phyloP scores from a whole-genome alignment of 495 filamentous ascomycete genomes.

The Pyrenula massariospora region DNA sequence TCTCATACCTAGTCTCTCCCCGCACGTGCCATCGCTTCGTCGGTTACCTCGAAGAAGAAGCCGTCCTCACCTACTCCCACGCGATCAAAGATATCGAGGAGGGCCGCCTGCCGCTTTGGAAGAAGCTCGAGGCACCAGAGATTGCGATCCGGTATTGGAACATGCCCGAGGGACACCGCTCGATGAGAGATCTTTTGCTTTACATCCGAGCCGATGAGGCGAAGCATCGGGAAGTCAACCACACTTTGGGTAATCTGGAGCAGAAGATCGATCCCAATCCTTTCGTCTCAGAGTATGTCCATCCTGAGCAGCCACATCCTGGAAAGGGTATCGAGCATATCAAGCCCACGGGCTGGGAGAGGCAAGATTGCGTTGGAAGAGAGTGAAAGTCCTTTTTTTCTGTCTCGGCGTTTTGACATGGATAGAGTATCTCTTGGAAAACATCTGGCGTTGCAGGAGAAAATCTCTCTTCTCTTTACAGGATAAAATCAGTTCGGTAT shows the following conservation, averaged over 20 bases:
- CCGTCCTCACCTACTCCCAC: conserved; percentile 87
- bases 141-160: conserved; percentile 86
- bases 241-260: conserved; percentile 77
- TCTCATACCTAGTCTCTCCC: conserved; percentile 80
- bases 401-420: no score
- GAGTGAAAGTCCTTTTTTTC: no score
- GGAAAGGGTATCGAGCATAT: conserved; percentile 57
- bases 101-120: conserved; percentile 75
- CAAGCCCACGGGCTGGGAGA: conserved; percentile 67
- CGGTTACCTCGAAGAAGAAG: conserved; percentile 93
- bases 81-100: conserved; percentile 76
- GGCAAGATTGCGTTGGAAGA: conserved; percentile 60
- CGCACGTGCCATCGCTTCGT: conserved; percentile 91
- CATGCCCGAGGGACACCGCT: conserved; percentile 74
- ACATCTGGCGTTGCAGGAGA: no score
- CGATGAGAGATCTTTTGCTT: conserved; percentile 74
- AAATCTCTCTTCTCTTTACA: no score
- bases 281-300: conserved; percentile 66
- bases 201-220: conserved; percentile 92
- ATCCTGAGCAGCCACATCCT: conserved; percentile 50
- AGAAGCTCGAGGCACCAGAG: conserved; percentile 66
- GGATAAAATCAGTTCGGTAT: no score
- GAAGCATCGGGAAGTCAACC: conserved; percentile 96
- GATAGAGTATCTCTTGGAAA: no score
- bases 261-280: conserved; percentile 83